Evolutionary conservation across 306 rosid species (phyloP), one percentile per base, ranked within the genome.

Genomic region (Sophora flavescens): DNA sequence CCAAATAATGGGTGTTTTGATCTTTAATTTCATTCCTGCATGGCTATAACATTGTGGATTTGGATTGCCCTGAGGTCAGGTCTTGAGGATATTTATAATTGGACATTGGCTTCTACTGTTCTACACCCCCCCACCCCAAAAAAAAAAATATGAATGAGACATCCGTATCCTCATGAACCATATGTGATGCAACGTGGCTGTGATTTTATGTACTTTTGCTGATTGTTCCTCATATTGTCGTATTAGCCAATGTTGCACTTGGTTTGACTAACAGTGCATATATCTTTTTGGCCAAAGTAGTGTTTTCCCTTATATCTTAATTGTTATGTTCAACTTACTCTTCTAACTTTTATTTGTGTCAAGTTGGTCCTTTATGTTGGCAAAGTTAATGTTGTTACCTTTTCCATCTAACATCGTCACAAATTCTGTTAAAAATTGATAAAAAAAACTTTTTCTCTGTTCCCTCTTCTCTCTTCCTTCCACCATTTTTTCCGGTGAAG

Each of bases 201-300:
- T 60, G 39, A 56, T 14, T 39, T 32, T 33, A 6, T 76, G 45
- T 33, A 66, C 14, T 53, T 53, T 45, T 33, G 54, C 61, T 42
- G 47, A 33, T 69, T 38, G 66, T 68, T 44, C 47, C 3, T 60
- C 15, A 1, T 63, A 35, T 18, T 48, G 35, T 47, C 75, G 42
- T 60, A 41, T 73, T 73, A 59, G 13, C 13, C 82, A 5, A 47
- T 76, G 63, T 67, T 36, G 66, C 75, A 16, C 45, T 54, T 64
- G 63, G 76, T 50, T 77, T 64, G 33, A 38, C 64, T 38, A 17
- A 38, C 54, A 30, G 42, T 16, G 35, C 14, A 0, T 28, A 78
- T 17, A 35, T 58, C 26, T 52, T 51, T 51, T 32, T 63, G 22
- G 22, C 22, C 0, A 22, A 22, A 22, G 22, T 22, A 22, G 22